Conservation (phyloP, 192 early-diverging fungal species). For the Mortierella antarctica region DNA sequence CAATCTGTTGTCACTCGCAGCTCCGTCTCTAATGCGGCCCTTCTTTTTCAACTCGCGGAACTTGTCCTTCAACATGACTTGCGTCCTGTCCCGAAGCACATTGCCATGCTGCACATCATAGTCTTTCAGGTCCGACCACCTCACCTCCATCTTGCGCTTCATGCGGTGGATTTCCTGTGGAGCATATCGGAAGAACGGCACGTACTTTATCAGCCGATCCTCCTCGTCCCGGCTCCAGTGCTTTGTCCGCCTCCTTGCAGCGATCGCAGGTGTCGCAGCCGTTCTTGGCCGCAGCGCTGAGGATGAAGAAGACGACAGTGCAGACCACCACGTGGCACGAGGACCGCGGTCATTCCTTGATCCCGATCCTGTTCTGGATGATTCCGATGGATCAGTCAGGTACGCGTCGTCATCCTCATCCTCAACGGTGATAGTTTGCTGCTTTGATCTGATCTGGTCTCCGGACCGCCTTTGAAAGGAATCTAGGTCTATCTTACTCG, state of each 20-base stretch:
- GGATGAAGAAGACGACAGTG: no score
- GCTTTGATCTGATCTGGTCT: no score
- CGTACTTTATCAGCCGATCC: conserved; percentile 6
- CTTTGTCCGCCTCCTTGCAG: conserved; percentile 1
- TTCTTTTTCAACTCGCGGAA: conserved; percentile 30
- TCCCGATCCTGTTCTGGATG: no score
- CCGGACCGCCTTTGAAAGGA: no score
- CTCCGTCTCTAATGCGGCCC: conserved; percentile 9
- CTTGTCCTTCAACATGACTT: conserved; percentile 48
- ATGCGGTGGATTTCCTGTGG: neutral
- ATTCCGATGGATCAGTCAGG: no score
- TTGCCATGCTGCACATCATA: conserved; percentile 25
- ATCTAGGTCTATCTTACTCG: no score
- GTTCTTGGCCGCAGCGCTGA: neutral
- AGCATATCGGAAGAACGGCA: conserved; percentile 21
- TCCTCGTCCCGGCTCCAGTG: conserved; percentile 28
- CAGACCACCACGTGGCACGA: no score
- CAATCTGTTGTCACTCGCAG: neutral
- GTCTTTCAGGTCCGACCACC: conserved; percentile 28
- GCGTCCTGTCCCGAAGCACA: conserved; percentile 15
- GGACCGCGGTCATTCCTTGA: no score
- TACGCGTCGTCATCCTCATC: no score
- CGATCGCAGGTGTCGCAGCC: neutral
- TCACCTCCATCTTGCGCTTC: conserved; percentile 1
- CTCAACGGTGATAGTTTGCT: no score